Evolutionary conservation across 2,329 filamentous ascomycete species (phyloP).

Genomic region (Cytospora piceae): DNA sequence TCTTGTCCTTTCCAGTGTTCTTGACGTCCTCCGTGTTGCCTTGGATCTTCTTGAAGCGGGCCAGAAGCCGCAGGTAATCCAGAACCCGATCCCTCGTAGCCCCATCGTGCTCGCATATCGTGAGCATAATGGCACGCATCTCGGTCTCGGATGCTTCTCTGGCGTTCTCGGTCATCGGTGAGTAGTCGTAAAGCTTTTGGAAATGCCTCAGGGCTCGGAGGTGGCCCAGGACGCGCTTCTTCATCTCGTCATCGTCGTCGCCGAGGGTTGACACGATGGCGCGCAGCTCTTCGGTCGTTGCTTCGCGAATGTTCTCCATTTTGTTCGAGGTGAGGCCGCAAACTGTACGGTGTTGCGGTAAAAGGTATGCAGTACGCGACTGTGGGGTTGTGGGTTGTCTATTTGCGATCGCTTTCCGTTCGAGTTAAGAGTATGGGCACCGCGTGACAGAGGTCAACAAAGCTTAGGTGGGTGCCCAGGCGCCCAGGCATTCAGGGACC

Average conservation of each 20-base stretch:
- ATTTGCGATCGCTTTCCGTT: no score
- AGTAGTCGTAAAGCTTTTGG: not conserved
- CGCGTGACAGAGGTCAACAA: no score
- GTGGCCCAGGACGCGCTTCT: not conserved
- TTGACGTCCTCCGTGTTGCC: not conserved
- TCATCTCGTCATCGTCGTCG: not conserved
- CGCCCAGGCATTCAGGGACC: no score
- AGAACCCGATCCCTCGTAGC: not conserved
- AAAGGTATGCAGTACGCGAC: no score
- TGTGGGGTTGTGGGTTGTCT: no score
- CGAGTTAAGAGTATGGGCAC: no score
- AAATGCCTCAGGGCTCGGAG: not conserved
- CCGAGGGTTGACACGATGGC: not conserved
- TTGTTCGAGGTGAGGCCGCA: not conserved
- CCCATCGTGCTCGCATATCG: not conserved
- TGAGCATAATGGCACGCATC: not conserved
- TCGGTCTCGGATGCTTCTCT: not conserved
- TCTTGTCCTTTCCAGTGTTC: no score
- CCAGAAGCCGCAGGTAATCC: not conserved
- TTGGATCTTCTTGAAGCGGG: not conserved
- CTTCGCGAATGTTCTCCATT: not conserved
- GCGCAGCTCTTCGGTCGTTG: not conserved
- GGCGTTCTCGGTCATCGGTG: not conserved
- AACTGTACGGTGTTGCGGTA: no score
- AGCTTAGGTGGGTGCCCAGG: no score